Conservation (phyloP, 352 stramenopile species). For the Phytophthora multivora region DNA sequence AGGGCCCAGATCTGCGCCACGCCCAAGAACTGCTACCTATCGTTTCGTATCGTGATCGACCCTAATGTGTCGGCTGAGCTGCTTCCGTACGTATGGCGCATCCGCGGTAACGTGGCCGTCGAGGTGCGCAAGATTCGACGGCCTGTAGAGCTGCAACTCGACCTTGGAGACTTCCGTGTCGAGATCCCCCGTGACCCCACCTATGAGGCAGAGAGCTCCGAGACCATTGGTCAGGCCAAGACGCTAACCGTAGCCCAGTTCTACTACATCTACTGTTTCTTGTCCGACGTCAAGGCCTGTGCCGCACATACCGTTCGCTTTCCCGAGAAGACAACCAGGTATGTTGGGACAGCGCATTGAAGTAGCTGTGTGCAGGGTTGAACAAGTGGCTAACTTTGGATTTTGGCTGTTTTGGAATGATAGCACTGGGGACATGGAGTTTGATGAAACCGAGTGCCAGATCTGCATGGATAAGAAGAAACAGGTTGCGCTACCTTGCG, state of each 20-base stretch:
- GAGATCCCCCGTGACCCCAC: slow-evolving; percentile 25
- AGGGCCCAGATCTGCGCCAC: slow-evolving; percentile 75
- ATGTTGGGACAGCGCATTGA: slow-evolving; percentile 6
- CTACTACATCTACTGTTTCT: slow-evolving; percentile 85
- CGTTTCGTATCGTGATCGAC: slow-evolving; percentile 78
- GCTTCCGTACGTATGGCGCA: slow-evolving; percentile 75
- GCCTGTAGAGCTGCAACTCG: slow-evolving; percentile 38
- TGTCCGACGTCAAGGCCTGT: slow-evolving; percentile 74
- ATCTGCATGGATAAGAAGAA: slow-evolving; percentile 90
- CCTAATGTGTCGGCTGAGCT: slow-evolving; percentile 61
- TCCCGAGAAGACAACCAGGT: slow-evolving; percentile 44
- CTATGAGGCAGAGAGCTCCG: slow-evolving; percentile 23
- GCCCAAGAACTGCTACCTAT: slow-evolving; percentile 75
- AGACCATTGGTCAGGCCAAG: slow-evolving; percentile 71
- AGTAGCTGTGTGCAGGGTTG: slow-evolving; percentile 17
- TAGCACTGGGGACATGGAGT: slow-evolving; percentile 41
- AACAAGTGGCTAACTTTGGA: slow-evolving; percentile 19
- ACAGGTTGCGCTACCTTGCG: slow-evolving; percentile 73
- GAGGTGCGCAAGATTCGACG: slow-evolving; percentile 79
- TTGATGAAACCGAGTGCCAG: slow-evolving; percentile 82
- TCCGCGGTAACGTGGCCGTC: slow-evolving; percentile 69
- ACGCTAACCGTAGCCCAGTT: slow-evolving; percentile 73
- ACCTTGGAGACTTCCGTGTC: slow-evolving; percentile 30
- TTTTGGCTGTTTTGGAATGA: slow-evolving; percentile 11
- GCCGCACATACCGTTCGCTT: slow-evolving; percentile 65